Conservation (phyloP, 78 protist species). For the Diacronema lutheri region DNA sequence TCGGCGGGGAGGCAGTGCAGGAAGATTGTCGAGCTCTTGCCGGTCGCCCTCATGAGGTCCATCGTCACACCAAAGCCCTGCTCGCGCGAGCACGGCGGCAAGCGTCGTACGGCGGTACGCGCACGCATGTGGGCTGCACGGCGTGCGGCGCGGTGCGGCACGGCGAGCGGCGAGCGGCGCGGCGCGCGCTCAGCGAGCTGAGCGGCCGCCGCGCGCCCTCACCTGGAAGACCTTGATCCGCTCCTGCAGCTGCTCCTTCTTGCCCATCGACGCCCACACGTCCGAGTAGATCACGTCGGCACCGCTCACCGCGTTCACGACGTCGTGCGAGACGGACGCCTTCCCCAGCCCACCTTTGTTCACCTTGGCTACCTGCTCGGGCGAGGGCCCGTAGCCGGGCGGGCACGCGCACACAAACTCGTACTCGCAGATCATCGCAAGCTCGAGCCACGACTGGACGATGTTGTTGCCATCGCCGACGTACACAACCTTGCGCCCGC, state of each 20-base stretch:
- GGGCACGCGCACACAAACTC: slow-evolving; percentile 20
- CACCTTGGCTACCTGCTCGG: neutral
- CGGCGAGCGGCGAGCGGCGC: too few species aligned
- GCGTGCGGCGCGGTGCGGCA: too few species aligned
- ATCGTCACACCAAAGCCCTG: neutral
- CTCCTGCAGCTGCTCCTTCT: neutral
- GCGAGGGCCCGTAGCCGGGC: neutral
- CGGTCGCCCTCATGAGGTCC: neutral
- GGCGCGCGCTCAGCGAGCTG: too few species aligned
- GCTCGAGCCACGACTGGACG: slow-evolving; percentile 23
- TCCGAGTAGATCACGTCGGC: slow-evolving; percentile 15
- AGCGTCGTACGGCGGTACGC: too few species aligned
- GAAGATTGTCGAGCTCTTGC: neutral
- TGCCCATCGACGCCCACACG: slow-evolving; percentile 25
- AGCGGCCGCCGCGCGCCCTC: too few species aligned
- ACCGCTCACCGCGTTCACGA: neutral
- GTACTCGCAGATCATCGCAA: neutral
- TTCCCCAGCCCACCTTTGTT: neutral
- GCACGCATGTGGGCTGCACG: too few species aligned
- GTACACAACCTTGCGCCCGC: slow-evolving; percentile 3
- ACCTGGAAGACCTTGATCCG: neutral
- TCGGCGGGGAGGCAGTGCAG: slow-evolving; percentile 17
- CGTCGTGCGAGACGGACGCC: neutral
- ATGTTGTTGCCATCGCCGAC: slow-evolving; percentile 27
- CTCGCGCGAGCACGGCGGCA: too few species aligned